phyloP scores from a whole-genome alignment of 192 early-diverging fungal genomes.

The Chytriomyces confervae region DNA sequence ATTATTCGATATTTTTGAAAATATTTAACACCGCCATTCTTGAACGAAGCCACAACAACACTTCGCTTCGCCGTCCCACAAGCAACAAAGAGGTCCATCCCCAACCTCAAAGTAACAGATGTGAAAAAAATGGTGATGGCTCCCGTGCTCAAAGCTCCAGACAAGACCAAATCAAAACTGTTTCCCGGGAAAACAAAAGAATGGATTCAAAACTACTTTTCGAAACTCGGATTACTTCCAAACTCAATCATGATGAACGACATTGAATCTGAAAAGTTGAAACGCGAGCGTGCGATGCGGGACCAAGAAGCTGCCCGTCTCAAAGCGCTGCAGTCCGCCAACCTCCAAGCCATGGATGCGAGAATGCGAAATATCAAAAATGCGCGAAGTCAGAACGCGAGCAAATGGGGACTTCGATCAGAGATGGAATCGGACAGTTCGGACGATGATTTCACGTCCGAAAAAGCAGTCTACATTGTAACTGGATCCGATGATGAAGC shows the following conservation, averaged over 20 bases:
- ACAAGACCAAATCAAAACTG: constrained; percentile 10
- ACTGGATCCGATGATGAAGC: not conserved
- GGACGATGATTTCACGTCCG: not conserved
- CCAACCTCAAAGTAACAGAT: not conserved
- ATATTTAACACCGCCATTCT: too few species aligned
- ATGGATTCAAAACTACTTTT: constrained; percentile 44
- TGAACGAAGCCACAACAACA: too few species aligned
- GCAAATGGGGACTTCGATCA: not conserved
- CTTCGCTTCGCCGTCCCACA: too few species aligned
- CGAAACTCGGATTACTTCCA: constrained; percentile 42
- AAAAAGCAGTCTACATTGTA: not conserved
- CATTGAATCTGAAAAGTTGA: constrained; percentile 13
- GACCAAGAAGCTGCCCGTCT: constrained; percentile 15
- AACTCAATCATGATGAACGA: constrained; percentile 46
- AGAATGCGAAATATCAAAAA: constrained; percentile 8
- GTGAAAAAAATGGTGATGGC: not conserved
- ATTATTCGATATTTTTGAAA: too few species aligned
- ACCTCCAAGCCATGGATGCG: constrained; percentile 12
- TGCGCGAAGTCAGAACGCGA: too few species aligned
- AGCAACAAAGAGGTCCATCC: too few species aligned
- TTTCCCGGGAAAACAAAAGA: constrained; percentile 22
- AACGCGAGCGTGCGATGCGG: not conserved
- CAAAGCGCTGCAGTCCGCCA: constrained; percentile 9
- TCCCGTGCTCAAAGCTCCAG: not conserved
- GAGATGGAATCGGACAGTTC: not conserved